Percentiles rank a stretch among this genome's conserved stretches.
These are phyloP conservation scores for Alectoria sarmentosa DNA, from an alignment of 495 filamentous ascomycete genomes.

Conservation along the genomic window DNA sequence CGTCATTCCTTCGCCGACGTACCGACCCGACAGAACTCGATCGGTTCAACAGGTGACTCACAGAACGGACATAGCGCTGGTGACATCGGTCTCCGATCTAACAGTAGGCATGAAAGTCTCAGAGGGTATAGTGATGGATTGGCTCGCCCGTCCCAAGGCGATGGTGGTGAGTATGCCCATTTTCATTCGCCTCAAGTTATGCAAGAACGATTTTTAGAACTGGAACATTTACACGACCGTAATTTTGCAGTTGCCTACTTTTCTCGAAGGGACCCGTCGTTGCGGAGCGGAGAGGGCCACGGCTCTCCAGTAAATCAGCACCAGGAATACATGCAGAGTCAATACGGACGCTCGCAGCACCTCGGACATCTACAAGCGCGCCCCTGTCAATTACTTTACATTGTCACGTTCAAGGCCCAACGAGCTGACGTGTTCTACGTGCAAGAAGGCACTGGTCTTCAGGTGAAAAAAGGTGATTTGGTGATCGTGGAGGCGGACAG, in stretches of 20 bases:
- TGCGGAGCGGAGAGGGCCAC: constrained; percentile 33
- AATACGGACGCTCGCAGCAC: constrained; percentile 47
- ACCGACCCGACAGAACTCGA: constrained; percentile 60
- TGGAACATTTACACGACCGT: constrained; percentile 40
- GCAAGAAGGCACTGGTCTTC: constrained; percentile 87
- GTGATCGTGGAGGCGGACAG: constrained; percentile 97
- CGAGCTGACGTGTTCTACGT: constrained; percentile 95
- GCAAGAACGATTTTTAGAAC: constrained; percentile 34
- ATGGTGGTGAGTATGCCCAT: constrained; percentile 40
- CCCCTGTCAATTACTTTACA: constrained; percentile 76
- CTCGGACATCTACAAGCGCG: constrained; percentile 58
- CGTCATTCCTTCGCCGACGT: constrained; percentile 97
- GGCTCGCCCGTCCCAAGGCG: constrained; percentile 31
- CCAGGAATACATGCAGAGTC: constrained; percentile 46
- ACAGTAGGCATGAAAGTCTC: constrained; percentile 38
- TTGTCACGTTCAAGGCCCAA: constrained; percentile 93
- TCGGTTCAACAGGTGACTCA: constrained; percentile 55
- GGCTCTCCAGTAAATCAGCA: constrained; percentile 41
- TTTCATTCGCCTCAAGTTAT: constrained; percentile 32
- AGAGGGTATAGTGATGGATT: constrained; percentile 33
- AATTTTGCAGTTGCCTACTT: constrained; percentile 46
- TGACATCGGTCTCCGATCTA: constrained; percentile 30
- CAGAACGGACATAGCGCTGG: constrained; percentile 38
- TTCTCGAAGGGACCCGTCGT: constrained; percentile 35
- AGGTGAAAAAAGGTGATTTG: constrained; percentile 81